Evolutionary conservation across 768 basidiomycete genomes (phyloP).

Genomic region (Mycena haematopus): DNA sequence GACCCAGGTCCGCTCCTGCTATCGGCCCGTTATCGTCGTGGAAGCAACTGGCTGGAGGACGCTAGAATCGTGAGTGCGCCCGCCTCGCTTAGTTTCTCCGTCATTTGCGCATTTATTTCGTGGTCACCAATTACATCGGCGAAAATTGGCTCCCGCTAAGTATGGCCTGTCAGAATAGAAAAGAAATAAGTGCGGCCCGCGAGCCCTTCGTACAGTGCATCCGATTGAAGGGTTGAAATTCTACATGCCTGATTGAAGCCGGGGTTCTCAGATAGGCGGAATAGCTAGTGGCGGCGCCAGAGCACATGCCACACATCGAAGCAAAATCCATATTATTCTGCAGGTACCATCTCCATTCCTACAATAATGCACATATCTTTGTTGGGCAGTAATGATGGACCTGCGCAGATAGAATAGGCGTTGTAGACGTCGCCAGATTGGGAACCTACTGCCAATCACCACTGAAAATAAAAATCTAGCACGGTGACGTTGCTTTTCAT

Average conservation of each 20-base stretch:
- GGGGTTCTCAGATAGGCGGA: slow-evolving; percentile 2
- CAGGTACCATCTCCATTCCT: slow-evolving; percentile 10
- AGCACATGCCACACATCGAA: neutral
- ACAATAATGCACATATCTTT: slow-evolving; percentile 9
- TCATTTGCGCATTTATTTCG: slow-evolving; percentile 21
- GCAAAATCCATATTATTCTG: neutral
- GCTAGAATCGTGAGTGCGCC: neutral
- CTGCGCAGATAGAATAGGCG: slow-evolving; percentile 10
- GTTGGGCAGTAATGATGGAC: slow-evolving; percentile 26
- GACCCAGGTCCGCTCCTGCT: slow-evolving; percentile 21
- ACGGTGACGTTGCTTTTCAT: slow-evolving; percentile 23
- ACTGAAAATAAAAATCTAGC: slow-evolving; percentile 21
- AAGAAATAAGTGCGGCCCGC: neutral
- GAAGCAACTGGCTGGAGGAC: neutral
- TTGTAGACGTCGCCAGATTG: slow-evolving; percentile 6
- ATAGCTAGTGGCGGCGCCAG: slow-evolving; percentile 14
- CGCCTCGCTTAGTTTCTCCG: slow-evolving; percentile 17
- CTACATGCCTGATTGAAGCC: slow-evolving; percentile 5
- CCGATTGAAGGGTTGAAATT: no score
- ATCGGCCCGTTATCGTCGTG: slow-evolving; percentile 26
- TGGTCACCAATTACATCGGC: slow-evolving; percentile 15
- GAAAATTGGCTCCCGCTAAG: neutral
- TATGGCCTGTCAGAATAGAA: slow-evolving; percentile 1
- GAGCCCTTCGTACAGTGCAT: neutral
- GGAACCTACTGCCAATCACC: slow-evolving; percentile 37